Evolutionary conservation across 116 monocot genomes (phyloP).

Genomic region (Thalassia testudinum): DNA sequence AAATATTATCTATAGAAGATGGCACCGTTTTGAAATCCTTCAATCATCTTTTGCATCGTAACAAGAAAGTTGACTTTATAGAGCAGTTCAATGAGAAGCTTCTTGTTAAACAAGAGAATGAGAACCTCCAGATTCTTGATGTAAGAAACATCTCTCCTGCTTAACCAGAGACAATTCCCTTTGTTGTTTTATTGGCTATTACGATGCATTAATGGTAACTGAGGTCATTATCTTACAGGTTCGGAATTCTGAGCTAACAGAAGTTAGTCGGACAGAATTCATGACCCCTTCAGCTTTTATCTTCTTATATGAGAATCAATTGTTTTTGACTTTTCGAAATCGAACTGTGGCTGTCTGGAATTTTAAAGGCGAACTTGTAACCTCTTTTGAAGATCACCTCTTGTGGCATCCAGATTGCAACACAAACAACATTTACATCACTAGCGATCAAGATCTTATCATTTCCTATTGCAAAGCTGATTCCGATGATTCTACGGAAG

Average conservation of each 20-base stretch:
- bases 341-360: constrained; percentile 75
- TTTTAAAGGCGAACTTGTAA: constrained; percentile 67
- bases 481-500: constrained; percentile 32
- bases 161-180: not conserved
- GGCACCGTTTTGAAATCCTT: constrained; percentile 65
- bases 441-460: constrained; percentile 73
- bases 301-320: constrained; percentile 72
- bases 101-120: constrained; percentile 76
- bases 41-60: constrained; percentile 74
- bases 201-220: not conserved
- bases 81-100: constrained; percentile 87
- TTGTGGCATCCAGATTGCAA: constrained; percentile 85
- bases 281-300: constrained; percentile 79
- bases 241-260: constrained; percentile 31
- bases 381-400: constrained; percentile 78
- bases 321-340: constrained; percentile 72
- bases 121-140: constrained; percentile 77
- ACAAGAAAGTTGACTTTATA: constrained; percentile 72
- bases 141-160: constrained; percentile 15
- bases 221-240: constrained; percentile 20
- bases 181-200: not conserved
- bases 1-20: constrained; percentile 76
- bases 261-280: constrained; percentile 74
- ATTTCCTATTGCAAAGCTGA: constrained; percentile 74
- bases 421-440: constrained; percentile 80